These are phyloP conservation scores for Aegilops bicornis DNA, from an alignment of 176 grass and related monocot species.

Conservation along the genomic window DNA sequence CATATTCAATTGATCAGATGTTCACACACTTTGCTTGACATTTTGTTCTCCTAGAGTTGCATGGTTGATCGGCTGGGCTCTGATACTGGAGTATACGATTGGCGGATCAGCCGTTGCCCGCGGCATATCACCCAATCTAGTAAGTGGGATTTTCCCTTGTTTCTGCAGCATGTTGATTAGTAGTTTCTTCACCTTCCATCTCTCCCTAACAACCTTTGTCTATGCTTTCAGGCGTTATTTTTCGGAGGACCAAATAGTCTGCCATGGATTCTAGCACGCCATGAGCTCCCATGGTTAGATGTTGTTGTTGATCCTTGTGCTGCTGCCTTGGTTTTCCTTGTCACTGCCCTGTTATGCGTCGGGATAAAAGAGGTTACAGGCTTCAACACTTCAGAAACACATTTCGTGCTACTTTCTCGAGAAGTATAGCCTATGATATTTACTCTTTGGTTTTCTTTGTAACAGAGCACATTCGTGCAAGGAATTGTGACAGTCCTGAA, in stretches of 20 bases:
- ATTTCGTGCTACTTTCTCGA: background rate
- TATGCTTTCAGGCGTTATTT: slow-evolving; percentile 56
- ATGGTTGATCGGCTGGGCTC: slow-evolving; percentile 84
- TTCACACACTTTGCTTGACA: background rate
- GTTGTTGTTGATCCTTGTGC: slow-evolving; percentile 82
- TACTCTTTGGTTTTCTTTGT: background rate
- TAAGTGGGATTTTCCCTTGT: slow-evolving; percentile 5
- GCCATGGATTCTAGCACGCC: slow-evolving; percentile 63
- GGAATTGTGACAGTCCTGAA: slow-evolving; percentile 65
- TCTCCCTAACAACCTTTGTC: background rate
- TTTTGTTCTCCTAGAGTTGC: slow-evolving; percentile 49
- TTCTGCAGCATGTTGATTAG: background rate
- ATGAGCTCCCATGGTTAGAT: slow-evolving; percentile 54
- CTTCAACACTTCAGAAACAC: background rate
- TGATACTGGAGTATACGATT: slow-evolving; percentile 82
- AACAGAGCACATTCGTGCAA: slow-evolving; percentile 72
- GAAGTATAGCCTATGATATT: background rate
- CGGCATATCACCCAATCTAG: slow-evolving; percentile 77
- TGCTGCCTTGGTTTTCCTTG: slow-evolving; percentile 64
- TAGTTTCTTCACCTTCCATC: background rate
- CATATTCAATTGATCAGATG: background rate
- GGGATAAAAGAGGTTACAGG: slow-evolving; percentile 77
- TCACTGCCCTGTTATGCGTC: slow-evolving; percentile 64
- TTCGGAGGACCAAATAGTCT: slow-evolving; percentile 68
- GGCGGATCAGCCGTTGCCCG: slow-evolving; percentile 85